Base-by-base conservation (phyloP, 129 eudicot species). In the Lonicera japonica region DNA sequence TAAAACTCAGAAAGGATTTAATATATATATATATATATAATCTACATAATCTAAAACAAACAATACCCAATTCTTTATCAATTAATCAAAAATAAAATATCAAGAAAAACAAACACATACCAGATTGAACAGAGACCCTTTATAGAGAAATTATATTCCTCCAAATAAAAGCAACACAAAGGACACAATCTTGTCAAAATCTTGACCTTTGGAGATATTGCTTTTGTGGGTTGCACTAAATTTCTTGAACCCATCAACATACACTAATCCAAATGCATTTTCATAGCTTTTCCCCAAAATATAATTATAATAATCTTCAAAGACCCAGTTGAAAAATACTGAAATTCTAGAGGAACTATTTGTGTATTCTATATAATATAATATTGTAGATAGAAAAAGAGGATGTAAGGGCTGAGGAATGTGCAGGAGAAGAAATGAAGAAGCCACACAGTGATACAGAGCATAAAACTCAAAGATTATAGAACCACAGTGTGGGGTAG, bases 251-350 rank as follows among this genome's bases (percentile, higher is more conserved):
- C 41, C 53, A 64, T 52, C 81, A 72, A 63, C 17, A 15, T 56
- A 65, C 76, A 75, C 52, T 63, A 66, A 80, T 75, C 63, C 86
- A 75, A 53, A 85, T 80, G 84, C 67, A 63, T 18, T 65, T 45
- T 69, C 38, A 22, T 71, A 63, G 36, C n/a, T 72, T 58, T 57
- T 59, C 61, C 63, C 13, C 62, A 64, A 63, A 64, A 22, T 61
- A 16, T 52, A 58, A 71, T 71, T 38, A n/a, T n/a, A n/a, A n/a
- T n/a, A n/a, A 29, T 29, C 36, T 29, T 29, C 36, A 29, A 29
- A 29, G n/a, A 29, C 4, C 36, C 36, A 29, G 36, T 29, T 29
- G 36, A 55, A 67, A 45, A 41, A 46, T 60, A 70, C 66, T 77
- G 58, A 61, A 74, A 56, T 62, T 74, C 70, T 68, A 65, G 72